These are phyloP conservation scores for Rhodamnia argentea DNA, from an alignment of 345 rosid species.

Conservation along the genomic window DNA sequence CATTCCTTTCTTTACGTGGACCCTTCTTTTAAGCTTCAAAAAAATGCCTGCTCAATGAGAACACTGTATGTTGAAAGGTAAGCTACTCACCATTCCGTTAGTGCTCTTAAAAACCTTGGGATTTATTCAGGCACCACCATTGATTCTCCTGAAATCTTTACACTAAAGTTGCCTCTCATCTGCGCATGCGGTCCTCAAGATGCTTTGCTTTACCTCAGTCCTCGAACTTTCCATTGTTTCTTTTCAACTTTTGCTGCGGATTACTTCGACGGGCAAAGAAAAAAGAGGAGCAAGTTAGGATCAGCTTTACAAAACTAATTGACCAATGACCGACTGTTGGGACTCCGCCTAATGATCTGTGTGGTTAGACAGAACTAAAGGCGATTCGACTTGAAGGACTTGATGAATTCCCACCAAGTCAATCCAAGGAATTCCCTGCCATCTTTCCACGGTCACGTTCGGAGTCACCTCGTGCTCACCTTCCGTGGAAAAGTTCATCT, in stretches of 20 bases:
- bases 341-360: not conserved
- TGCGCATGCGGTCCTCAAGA: not conserved
- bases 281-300: not conserved
- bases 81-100: not conserved
- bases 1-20: too few species aligned
- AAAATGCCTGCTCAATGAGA: not conserved
- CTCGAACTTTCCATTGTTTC: not conserved
- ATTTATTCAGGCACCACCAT: not conserved
- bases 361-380: not conserved
- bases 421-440: not conserved
- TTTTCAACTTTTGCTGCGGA: not conserved
- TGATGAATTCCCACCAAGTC: not conserved
- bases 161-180: not conserved
- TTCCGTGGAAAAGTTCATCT: not conserved
- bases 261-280: not conserved
- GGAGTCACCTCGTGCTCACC: not conserved
- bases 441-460: not conserved
- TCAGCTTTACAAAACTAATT: not conserved
- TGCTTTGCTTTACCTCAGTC: not conserved
- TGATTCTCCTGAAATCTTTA: not conserved
- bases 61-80: not conserved
- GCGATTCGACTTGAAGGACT: not conserved
- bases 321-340: not conserved
- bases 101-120: not conserved
- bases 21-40: too few species aligned